Base-by-base conservation (phyloP, 768 basidiomycete genomes). In the Tylopilus felleus region DNA sequence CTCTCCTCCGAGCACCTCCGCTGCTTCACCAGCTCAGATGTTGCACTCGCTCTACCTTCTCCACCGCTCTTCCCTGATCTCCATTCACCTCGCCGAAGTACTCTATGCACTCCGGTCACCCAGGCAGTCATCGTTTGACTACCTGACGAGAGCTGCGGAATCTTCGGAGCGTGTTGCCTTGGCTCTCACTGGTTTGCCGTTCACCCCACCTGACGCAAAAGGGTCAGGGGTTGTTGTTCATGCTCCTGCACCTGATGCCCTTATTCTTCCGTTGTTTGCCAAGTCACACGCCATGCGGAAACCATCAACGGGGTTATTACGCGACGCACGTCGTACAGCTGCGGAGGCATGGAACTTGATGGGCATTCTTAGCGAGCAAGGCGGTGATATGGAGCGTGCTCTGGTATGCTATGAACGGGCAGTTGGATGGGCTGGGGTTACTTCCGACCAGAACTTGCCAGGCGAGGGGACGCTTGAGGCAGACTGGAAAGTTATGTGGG, bases 301-400 rank as follows among this genome's bases (percentile, higher is more conserved):
- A 50, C 79, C 81, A 8, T 86, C 89, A 25, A 68, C 63, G 41
- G 74, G 74, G 48, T 71, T 90, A 16, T 75, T 90, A 49, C 81
- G 84, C 27, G 86, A 90, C 64, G 79, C 89, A 17, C 79, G 85
- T 16, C 75, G 86, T 42, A 82, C 85, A 25, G 83, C 87, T 16
- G 84, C 85, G 1, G 85, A 89, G 67, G 81, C 87, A 6, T 90
- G 87, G 86, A 85, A 82, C 63, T 71, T 90, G 56, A 74, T 84
- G 66, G 89, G 89, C 13, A 71, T 88, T 38, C 70, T 91, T 8
- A 74, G 76, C n/a, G 85, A 89, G 62, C 53, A 60, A 56, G 68
- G 43, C 51, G 67, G 52, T 47, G 69, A 74, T 8, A 58, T 68
- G 57, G 59, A 71, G 44, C 60, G 55, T 31, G 85, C 85, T 8